These are phyloP conservation scores for Vishniacozyma victoriae DNA, from an alignment of 768 basidiomycete genomes.

Conservation along the genomic window DNA sequence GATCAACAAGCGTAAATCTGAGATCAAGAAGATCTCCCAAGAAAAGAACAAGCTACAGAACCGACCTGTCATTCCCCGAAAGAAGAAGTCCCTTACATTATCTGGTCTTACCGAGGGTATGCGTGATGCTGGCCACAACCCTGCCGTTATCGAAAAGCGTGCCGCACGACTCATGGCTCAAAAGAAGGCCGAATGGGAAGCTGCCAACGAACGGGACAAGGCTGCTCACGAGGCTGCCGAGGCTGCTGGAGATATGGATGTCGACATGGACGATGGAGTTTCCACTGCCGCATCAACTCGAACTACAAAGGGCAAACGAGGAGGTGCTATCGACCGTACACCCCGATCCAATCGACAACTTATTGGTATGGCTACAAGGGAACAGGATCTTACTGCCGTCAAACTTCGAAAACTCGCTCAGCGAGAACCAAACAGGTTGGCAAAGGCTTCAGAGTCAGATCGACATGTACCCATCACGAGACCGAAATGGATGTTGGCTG, in stretches of 20 bases:
- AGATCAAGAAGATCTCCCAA: conserved; percentile 59
- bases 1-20: conserved; percentile 57
- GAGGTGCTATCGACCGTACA: conserved; percentile 50
- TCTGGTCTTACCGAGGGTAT: conserved; percentile 71
- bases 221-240: conserved; percentile 22
- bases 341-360: conserved; percentile 69
- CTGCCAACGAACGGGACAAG: conserved; percentile 57
- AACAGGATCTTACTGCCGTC: conserved; percentile 75
- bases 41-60: conserved; percentile 86
- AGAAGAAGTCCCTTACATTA: conserved; percentile 61
- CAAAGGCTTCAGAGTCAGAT: conserved; percentile 77
- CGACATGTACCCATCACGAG: conserved; percentile 46
- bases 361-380: conserved; percentile 67
- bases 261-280: conserved; percentile 49
- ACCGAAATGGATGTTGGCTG: conserved; percentile 46
- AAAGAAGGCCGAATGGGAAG: conserved; percentile 56
- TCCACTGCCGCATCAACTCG: conserved; percentile 1
- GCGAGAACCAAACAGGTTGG: conserved; percentile 76
- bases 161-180: conserved; percentile 62
- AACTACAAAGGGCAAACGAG: conserved; percentile 51
- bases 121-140: conserved; percentile 83
- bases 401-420: conserved; percentile 81
- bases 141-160: conserved; percentile 80
- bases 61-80: conserved; percentile 64
- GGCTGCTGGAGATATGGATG: conserved; percentile 55